These are phyloP conservation scores for Fraxinus ornus DNA, from an alignment of 305 asterid species.

Conservation along the genomic window DNA sequence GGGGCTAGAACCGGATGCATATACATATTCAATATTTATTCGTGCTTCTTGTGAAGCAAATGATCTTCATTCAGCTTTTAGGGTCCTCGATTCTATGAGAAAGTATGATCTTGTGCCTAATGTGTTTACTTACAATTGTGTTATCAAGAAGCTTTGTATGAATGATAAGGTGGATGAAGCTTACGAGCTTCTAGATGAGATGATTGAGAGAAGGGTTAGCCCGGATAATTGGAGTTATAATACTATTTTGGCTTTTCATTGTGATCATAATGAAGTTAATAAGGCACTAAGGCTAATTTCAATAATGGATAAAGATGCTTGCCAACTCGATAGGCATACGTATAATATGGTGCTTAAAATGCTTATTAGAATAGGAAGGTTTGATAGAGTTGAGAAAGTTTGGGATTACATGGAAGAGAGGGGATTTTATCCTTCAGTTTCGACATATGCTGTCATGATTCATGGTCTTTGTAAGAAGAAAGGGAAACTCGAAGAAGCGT, in stretches of 20 bases:
- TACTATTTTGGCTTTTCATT: conserved; percentile 60
- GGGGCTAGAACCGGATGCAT: conserved; percentile 78
- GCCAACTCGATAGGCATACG: conserved; percentile 57
- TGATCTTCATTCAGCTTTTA: conserved; percentile 65
- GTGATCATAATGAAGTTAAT: conserved; percentile 77
- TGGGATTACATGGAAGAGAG: conserved; percentile 79
- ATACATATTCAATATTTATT: conserved; percentile 70
- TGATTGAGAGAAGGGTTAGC: conserved; percentile 45
- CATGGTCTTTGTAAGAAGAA: conserved; percentile 83
- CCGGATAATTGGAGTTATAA: conserved; percentile 87
- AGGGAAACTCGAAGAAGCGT: conserved; percentile 72
- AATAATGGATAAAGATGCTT: conserved; percentile 52
- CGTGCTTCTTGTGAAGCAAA: conserved; percentile 55
- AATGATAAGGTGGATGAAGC: conserved; percentile 64
- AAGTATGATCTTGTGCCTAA: conserved; percentile 63
- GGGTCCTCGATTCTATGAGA: conserved; percentile 70
- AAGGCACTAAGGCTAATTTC: conserved; percentile 57
- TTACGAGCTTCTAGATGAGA: conserved; percentile 66
- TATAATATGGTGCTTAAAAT: conserved; percentile 86
- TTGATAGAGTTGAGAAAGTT: conserved; percentile 63
- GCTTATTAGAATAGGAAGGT: conserved; percentile 78
- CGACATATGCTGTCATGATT: conserved; percentile 83
- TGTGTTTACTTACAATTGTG: conserved; percentile 67
- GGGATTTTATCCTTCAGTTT: conserved; percentile 67
- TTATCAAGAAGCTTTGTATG: conserved; percentile 77